phyloP scores from a whole-genome alignment of 2,329 filamentous ascomycete species.

The Aphanoascus verrucosus region DNA sequence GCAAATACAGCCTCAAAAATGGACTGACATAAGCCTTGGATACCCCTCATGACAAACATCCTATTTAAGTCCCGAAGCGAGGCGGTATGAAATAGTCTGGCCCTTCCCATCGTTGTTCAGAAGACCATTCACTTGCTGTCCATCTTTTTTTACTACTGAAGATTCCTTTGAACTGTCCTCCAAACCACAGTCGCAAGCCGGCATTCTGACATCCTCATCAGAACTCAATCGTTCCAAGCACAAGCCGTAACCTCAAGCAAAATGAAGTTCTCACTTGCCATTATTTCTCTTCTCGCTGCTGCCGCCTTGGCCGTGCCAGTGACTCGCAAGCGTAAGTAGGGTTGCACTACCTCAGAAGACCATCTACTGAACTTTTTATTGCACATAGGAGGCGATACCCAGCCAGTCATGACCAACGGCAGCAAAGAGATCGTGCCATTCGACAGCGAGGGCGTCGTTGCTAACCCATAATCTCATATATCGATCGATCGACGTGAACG shows the following conservation, averaged over 20 bases:
- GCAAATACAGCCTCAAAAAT: background rate
- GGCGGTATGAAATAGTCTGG: background rate
- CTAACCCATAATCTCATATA: background rate
- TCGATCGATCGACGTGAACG: background rate
- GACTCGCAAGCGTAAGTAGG: conserved; percentile 13
- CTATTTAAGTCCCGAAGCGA: background rate
- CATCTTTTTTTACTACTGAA: background rate
- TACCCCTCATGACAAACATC: background rate
- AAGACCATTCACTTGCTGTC: background rate
- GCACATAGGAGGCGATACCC: conserved; percentile 13
- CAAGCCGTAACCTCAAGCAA: conserved; percentile 2
- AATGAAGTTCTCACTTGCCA: conserved; percentile 15
- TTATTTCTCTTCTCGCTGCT: conserved; percentile 15
- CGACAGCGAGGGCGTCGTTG: conserved; percentile 13
- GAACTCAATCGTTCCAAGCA: background rate
- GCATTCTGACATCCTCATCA: background rate
- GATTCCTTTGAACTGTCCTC: background rate
- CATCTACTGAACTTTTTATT: background rate
- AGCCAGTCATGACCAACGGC: conserved; percentile 14
- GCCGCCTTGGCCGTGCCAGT: conserved; percentile 15
- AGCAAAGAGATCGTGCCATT: conserved; percentile 15
- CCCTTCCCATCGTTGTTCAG: background rate
- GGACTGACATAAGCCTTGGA: background rate
- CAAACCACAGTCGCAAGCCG: conserved; percentile 3
- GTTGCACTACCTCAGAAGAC: background rate